Evolutionary conservation across 208 protist genomes (phyloP).

Genomic region (Acanthamoeba sp.): DNA sequence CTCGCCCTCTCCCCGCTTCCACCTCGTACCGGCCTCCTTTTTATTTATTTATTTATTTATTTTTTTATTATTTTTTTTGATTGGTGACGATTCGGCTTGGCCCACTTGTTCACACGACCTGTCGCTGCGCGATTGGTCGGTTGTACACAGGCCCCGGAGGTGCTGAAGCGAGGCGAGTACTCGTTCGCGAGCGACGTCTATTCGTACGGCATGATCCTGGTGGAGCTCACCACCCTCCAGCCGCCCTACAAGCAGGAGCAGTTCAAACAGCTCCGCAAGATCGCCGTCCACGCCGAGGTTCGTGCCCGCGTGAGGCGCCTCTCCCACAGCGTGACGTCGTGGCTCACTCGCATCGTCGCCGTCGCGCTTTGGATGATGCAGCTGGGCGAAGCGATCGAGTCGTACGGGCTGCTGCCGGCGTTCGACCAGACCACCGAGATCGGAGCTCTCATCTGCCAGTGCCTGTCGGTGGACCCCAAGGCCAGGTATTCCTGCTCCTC

Average conservation of each 20-base stretch:
- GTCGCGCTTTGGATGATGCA: too few relatives aligned
- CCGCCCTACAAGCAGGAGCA: constrained; percentile 48
- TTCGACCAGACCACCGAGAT: constrained; percentile 16
- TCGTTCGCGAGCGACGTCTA: constrained; percentile 34
- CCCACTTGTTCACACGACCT: too few relatives aligned
- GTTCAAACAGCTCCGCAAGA: constrained; percentile 46
- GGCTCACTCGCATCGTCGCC: not conserved
- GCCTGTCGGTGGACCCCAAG: constrained; percentile 15
- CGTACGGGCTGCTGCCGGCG: constrained; percentile 19
- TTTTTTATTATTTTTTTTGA: not conserved
- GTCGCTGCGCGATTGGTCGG: too few relatives aligned
- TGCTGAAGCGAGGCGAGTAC: not conserved
- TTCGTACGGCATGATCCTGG: constrained; percentile 18
- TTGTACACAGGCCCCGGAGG: constrained; percentile 18
- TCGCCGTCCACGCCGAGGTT: not conserved
- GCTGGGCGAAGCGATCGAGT: constrained; percentile 31
- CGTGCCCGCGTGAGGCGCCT: not conserved
- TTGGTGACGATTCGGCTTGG: not conserved
- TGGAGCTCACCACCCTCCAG: constrained; percentile 16
- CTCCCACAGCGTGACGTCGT: not conserved
- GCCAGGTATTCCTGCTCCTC: not conserved
- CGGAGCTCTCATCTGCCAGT: not conserved
- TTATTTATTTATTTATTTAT: not conserved
- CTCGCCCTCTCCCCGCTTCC: not conserved
- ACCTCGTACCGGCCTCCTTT: not conserved